Evolutionary conservation across 805 yeast genomes (phyloP), one percentile per base, ranked within the genome.

Genomic region (Isabelozyma pseudorhagii): DNA sequence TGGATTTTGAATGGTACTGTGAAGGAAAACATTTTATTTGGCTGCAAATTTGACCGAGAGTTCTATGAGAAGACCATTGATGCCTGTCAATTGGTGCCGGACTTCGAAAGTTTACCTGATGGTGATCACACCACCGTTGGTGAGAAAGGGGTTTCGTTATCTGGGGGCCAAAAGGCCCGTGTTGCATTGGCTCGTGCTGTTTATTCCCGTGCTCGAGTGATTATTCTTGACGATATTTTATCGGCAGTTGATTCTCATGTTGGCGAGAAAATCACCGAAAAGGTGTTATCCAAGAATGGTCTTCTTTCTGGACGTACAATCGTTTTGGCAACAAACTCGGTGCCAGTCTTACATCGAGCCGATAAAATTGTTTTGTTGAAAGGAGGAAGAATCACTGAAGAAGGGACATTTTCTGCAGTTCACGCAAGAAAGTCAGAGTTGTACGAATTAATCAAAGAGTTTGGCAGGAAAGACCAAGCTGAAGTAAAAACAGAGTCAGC

Each of bases 331-430:
- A 72, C 77, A 2, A 72, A 72, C 51, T 65, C 73, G 3, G 72
- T 71, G 36, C 55, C 62, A 38, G 71, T 72, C 13, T 60, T 72
- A 48, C 68, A 67, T 38, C 56, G 63, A 46, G 73, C 76, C 13
- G 58, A 63, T 47, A 61, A 63, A 43, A 71, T 70, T 41, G 64
- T 61, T 43, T 60, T 69, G 48, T 58, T 72, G 49, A 59, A 57
- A 38, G 53, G 48, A 18, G 70, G 71, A 6, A 51, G 57, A 15
- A 64, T 72, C 18, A 50, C 57, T n/a, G 77, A 72, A 51, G 52
- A 61, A n/a, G 74, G 89, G 10, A 69, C 74, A 7, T 86, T 78
- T 60, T 61, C 68, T 7, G 77, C 78, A 44, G 75, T 82, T 14
- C 62, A 79, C 75, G 71, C 52, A 1, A 57, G 56, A 13, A 63